phyloP scores from a whole-genome alignment of 371 early-diverging fungal genomes.

The Haplosporangium sp. region DNA sequence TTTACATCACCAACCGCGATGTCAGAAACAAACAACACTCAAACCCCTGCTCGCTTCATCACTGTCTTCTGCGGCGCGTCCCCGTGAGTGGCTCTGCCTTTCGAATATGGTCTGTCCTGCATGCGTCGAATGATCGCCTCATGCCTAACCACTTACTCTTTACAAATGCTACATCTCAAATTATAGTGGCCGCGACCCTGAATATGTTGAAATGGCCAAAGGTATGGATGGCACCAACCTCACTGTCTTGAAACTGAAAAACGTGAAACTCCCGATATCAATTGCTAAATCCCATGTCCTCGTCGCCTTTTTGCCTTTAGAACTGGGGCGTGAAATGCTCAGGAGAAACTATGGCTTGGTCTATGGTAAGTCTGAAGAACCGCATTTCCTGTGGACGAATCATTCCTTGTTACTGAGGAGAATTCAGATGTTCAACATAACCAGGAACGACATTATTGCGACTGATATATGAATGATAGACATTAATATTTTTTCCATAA shows the following conservation, averaged over 20 bases:
- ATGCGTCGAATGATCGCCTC: background rate
- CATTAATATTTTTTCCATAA: background rate
- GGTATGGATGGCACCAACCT: conserved; percentile 48
- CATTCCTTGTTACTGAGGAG: background rate
- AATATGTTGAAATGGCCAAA: conserved; percentile 65
- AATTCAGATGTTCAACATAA: background rate
- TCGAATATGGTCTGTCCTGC: background rate
- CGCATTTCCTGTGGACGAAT: background rate
- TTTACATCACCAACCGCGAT: conserved; percentile 5
- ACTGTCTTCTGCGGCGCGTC: conserved; percentile 85
- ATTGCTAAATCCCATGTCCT: background rate
- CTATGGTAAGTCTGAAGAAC: conserved; percentile 67
- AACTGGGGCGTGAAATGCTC: conserved; percentile 73
- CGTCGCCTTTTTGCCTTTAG: conserved; percentile 34
- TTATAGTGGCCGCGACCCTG: conserved; percentile 60
- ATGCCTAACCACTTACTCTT: background rate
- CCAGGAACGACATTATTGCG: too few species aligned
- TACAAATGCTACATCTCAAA: background rate
- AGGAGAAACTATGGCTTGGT: conserved; percentile 76
- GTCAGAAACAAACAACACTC: conserved; percentile 12
- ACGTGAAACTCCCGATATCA: background rate
- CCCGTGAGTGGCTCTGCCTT: conserved; percentile 44
- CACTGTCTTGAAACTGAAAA: background rate
- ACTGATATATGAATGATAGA: too few species aligned
- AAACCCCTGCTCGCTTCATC: conserved; percentile 60